Conservation (phyloP, 2,329 filamentous ascomycete species). For the Xylariaceae sp. region DNA sequence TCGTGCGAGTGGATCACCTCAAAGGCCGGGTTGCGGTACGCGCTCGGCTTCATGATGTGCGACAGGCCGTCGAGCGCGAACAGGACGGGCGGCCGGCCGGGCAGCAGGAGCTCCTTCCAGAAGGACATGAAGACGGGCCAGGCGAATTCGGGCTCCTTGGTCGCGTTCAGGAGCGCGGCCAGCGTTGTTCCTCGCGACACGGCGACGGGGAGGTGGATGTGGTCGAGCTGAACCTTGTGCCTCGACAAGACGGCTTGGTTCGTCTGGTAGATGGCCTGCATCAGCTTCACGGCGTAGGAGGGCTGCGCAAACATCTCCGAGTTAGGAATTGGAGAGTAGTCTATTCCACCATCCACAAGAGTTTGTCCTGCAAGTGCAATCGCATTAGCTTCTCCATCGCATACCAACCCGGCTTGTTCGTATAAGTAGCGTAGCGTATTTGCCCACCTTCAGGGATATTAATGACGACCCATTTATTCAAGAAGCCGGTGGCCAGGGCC, state of each 20-base stretch:
- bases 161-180: constrained; percentile 62
- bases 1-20: constrained; percentile 82
- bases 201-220: constrained; percentile 55
- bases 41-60: constrained; percentile 73
- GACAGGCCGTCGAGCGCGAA: constrained; percentile 73
- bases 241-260: constrained; percentile 61
- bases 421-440: neutral
- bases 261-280: constrained; percentile 66
- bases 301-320: constrained; percentile 70
- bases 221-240: constrained; percentile 42
- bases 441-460: constrained; percentile 81
- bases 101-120: constrained; percentile 67
- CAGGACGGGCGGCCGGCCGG: constrained; percentile 52
- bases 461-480: constrained; percentile 84
- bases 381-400: constrained; percentile 1
- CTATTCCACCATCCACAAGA: constrained; percentile 70
- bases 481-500: constrained; percentile 71
- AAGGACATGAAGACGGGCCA: constrained; percentile 77
- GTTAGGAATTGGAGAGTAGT: constrained; percentile 66
- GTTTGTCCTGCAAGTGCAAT: constrained; percentile 55
- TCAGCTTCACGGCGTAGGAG: constrained; percentile 66
- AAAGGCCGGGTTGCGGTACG: constrained; percentile 67
- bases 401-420: neutral
- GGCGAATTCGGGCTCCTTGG: constrained; percentile 69
- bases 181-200: constrained; percentile 57